Percentiles rank a stretch among this genome's conserved stretches.
Conservation (phyloP, 106 monocot species). For the Dactylorhiza incarnata region DNA sequence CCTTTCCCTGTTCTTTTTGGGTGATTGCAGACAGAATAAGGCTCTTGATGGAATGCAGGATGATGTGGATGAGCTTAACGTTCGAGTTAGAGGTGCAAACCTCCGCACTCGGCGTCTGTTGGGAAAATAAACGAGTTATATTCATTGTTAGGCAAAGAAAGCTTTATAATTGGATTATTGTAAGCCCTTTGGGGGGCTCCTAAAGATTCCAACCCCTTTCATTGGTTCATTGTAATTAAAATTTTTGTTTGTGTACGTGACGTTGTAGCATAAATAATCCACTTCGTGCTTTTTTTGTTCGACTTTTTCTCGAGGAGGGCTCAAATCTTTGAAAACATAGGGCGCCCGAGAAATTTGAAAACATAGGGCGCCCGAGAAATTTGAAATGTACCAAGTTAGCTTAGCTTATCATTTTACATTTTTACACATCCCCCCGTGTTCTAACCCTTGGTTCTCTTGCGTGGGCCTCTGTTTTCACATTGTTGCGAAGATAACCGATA, state of each 20-base stretch:
- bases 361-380: too few species aligned
- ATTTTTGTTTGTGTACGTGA: neutral
- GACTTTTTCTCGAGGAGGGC: too few species aligned
- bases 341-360: too few species aligned
- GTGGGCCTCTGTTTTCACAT: too few species aligned
- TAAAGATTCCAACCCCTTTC: neutral
- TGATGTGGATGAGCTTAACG: constrained; percentile 43
- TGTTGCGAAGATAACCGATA: too few species aligned
- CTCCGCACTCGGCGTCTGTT: constrained; percentile 30
- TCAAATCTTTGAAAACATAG: too few species aligned
- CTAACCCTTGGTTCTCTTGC: too few species aligned
- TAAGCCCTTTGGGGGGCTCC: neutral
- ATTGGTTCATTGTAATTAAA: neutral
- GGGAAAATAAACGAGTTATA: constrained; percentile 21
- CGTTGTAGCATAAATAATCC: neutral
- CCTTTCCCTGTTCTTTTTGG: neutral
- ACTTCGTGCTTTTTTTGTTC: too few species aligned
- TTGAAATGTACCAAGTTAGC: too few species aligned
- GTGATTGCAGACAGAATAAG: constrained; percentile 42
- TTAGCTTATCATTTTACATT: too few species aligned
- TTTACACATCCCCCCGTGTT: too few species aligned
- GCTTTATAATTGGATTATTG: neutral
- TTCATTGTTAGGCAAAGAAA: neutral
- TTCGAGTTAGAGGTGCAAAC: constrained; percentile 52
- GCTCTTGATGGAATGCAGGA: constrained; percentile 41